Evolutionary conservation across 164 flowering plant species (phyloP), one percentile per base, ranked within the genome.

Genomic region (Litsea cubeba): DNA sequence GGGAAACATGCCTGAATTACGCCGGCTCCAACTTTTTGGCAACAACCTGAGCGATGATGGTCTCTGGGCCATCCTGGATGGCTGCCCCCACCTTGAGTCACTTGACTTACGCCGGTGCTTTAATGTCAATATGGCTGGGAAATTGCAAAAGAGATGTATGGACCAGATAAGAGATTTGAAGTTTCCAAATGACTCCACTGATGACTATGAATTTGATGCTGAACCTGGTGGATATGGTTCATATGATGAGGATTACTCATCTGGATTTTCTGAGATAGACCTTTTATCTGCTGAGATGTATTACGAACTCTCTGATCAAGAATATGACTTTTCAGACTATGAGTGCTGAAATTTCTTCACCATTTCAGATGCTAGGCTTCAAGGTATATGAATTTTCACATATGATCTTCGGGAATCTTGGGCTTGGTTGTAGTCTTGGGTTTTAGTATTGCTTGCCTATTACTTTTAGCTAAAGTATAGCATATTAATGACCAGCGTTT

Each of bases 61-160:
- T 26, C 66, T 89, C 78, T 50, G 62, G 66, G 89, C 88, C n/a
- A 85, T 89, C 74, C 89, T 89, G 26, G 83, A 82, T 65, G 79
- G 85, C 23, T 89, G 94, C 66, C 82, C 84, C 54, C 81, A 79
- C 35, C 87, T 88, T 51, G 84, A 82, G 75, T 83, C 83, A 14
- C 90, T 89, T 77, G 90, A 89, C 76, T 71, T 89, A 69, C 86
- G 85, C 50, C 84, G 77, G 57, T 88, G 91, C 76, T 84, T 77
- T 62, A 78, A 75, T 69, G 65, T 88, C n/a, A 73, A 76, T 71
- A 77, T 87, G 63, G 72, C 54, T 12, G 88, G 84, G 12, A 58
- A 78, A 62, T 46, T 84, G 73, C 83, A 72, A 14, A 82, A 73
- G 76, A 77, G 72, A 67, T 88, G 89, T 74, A 64, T 71, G 7